These are phyloP conservation scores for Phytophthora cajani DNA, from an alignment of 352 stramenopile species.

Conservation along the genomic window DNA sequence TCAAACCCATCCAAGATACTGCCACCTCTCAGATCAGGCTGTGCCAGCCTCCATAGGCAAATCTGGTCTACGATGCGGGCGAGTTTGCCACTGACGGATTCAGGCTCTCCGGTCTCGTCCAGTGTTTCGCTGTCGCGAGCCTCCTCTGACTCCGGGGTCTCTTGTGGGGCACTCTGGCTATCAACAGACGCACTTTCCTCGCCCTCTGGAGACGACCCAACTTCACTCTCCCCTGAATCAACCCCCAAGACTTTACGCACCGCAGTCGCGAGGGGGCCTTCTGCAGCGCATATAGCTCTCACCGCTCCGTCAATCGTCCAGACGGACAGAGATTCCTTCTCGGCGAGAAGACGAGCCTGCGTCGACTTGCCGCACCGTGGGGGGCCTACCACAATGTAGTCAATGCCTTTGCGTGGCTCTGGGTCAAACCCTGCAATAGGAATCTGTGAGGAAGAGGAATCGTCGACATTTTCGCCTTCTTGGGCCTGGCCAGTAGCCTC, in stretches of 20 bases:
- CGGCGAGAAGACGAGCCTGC: slow-evolving; percentile 71
- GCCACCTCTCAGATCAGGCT: slow-evolving; percentile 69
- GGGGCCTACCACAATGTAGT: slow-evolving; percentile 88
- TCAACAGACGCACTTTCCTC: slow-evolving; percentile 6
- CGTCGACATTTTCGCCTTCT: slow-evolving; percentile 9
- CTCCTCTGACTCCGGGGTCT: slow-evolving; percentile 31
- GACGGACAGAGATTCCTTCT: slow-evolving; percentile 71
- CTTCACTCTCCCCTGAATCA: slow-evolving; percentile 14
- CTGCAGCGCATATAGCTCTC: slow-evolving; percentile 34
- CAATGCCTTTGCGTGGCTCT: slow-evolving; percentile 49
- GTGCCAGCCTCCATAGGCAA: slow-evolving; percentile 63
- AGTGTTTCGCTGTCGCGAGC: slow-evolving; percentile 28
- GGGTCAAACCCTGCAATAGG: slow-evolving; percentile 7
- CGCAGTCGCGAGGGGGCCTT: slow-evolving; percentile 48
- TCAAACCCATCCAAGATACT: slow-evolving; percentile 81
- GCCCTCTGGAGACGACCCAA: neutral
- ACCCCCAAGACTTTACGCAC: slow-evolving; percentile 47
- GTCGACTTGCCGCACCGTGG: slow-evolving; percentile 81
- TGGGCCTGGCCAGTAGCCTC: neutral
- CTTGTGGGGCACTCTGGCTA: slow-evolving; percentile 3
- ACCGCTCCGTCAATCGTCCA: slow-evolving; percentile 86
- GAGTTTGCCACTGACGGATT: slow-evolving; percentile 27
- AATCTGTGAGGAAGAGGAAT: neutral
- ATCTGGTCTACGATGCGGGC: slow-evolving; percentile 61
- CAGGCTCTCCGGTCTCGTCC: neutral